Percentiles rank a stretch among this genome's conserved stretches.
These are phyloP conservation scores for Zymoseptoria ardabiliae DNA, from an alignment of 2,329 filamentous ascomycete species.

Conservation along the genomic window DNA sequence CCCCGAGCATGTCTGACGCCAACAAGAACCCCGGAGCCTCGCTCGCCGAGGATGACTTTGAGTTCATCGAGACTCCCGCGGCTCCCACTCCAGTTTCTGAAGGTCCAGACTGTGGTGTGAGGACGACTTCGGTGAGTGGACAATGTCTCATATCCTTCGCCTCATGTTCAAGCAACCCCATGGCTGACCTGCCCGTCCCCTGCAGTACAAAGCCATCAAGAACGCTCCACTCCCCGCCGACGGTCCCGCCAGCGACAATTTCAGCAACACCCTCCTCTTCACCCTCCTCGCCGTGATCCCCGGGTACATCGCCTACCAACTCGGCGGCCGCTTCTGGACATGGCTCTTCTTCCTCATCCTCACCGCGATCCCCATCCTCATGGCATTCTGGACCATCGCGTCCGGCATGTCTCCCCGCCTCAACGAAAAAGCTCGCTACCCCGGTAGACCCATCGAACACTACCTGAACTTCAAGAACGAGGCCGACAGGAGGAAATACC, in stretches of 20 bases:
- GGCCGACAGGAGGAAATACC: conserved; percentile 58
- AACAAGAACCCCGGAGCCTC: conserved; percentile 16
- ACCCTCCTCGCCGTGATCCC: conserved; percentile 64
- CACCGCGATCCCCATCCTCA: conserved; percentile 70
- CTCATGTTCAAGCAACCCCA: not conserved
- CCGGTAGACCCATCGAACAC: conserved; percentile 80
- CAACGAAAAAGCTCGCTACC: conserved; percentile 84
- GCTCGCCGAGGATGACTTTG: conserved; percentile 49
- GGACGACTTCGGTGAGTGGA: conserved; percentile 48
- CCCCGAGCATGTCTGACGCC: conserved; percentile 3
- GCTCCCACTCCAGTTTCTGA: conserved; percentile 46
- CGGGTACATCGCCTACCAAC: conserved; percentile 71
- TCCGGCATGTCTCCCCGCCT: conserved; percentile 79
- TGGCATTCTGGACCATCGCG: conserved; percentile 70
- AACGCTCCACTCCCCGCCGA: conserved; percentile 93
- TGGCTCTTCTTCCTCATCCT: conserved; percentile 78
- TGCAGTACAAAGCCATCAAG: conserved; percentile 77
- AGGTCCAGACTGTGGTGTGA: conserved; percentile 52
- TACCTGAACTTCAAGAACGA: conserved; percentile 74
- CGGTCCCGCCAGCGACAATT: conserved; percentile 71
- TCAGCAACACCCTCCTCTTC: conserved; percentile 75
- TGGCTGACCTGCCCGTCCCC: not conserved
- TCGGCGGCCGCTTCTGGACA: conserved; percentile 80
- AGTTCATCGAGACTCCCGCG: conserved; percentile 59
- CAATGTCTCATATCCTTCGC: not conserved